Evolutionary conservation across 192 early-diverging fungal species (phyloP), one percentile per base, ranked within the genome.

Genomic region (Coemansia sp.): DNA sequence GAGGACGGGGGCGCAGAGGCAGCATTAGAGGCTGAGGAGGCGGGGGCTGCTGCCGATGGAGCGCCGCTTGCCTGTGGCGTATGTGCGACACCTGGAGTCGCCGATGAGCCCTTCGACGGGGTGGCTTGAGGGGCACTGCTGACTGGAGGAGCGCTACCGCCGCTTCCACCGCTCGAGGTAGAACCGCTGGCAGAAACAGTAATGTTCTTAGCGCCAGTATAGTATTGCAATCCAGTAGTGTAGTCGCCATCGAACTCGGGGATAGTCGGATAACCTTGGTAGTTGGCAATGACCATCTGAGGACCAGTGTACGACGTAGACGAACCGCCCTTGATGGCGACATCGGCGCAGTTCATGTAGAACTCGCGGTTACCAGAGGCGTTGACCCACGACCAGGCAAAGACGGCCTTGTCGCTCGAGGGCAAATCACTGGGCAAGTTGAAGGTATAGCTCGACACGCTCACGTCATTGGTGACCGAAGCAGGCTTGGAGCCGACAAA

Each of bases 381-480:
- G 46, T 90, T 90, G 77, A 88, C 83, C 88, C 88, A 90, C 27
- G 87, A 69, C 88, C 86, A 89, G 35, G 80, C 75, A 62, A 90
- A 85, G 35, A 83, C 75, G 13, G 73, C 87, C 41, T 84, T 86
- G 64, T 85, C 83, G 11, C 69, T 72, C 51, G 45, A 70, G 1
- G 89, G 89, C 59, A 87, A 66, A 6, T 79, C 62, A 19, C 41
- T 63, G 24, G 90, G 90, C 35, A 91, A 74, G 46, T 75, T 71
- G 36, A 91, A 83, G 27, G 85, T 77, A 73, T 80, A 85, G 40
- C 41, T 44, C 8, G 41, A 63, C 1, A 76, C 51, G 14, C 41
- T 19, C 1, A 67, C 69, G 0, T 68, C 67, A 54, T 79, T 79
- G 7, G 64, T 79, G 4, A 48, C 4, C 1, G 60, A 46, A 10